Conservation (phyloP, 768 basidiomycete genomes). For the Wakefieldia striispora region DNA sequence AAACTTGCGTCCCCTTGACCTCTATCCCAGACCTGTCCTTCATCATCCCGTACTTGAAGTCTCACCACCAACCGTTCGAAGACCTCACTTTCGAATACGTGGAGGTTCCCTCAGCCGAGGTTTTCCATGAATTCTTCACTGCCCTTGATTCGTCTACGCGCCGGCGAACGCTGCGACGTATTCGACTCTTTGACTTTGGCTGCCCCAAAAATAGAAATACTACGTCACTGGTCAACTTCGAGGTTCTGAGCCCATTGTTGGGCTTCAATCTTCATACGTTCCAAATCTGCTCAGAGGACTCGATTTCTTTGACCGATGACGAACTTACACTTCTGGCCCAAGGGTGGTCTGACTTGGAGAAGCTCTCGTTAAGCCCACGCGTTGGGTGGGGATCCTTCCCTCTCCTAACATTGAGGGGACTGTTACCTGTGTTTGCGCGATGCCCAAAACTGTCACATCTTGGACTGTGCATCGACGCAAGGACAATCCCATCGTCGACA, state of each 20-base stretch:
- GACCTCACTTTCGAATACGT: background rate
- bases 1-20: constrained; percentile 5
- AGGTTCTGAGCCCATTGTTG: constrained; percentile 1
- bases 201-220: no score
- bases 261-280: background rate
- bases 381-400: no score
- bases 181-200: background rate
- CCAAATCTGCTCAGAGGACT: background rate
- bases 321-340: no score
- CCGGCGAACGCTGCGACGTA: background rate
- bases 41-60: constrained; percentile 3
- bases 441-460: no score
- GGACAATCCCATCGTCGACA: no score
- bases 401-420: no score
- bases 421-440: no score
- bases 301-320: no score
- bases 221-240: background rate
- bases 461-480: no score
- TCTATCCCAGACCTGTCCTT: constrained; percentile 3
- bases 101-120: background rate
- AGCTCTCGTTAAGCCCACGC: no score
- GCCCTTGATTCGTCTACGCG: background rate
- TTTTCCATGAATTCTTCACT: constrained; percentile 2
- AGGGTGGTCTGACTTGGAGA: no score
- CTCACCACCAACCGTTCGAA: constrained; percentile 7